Percentiles rank a stretch among this genome's conserved stretches.
These are phyloP conservation scores for Solioccasus polychromus DNA, from an alignment of 768 basidiomycete species.

Conservation along the genomic window DNA sequence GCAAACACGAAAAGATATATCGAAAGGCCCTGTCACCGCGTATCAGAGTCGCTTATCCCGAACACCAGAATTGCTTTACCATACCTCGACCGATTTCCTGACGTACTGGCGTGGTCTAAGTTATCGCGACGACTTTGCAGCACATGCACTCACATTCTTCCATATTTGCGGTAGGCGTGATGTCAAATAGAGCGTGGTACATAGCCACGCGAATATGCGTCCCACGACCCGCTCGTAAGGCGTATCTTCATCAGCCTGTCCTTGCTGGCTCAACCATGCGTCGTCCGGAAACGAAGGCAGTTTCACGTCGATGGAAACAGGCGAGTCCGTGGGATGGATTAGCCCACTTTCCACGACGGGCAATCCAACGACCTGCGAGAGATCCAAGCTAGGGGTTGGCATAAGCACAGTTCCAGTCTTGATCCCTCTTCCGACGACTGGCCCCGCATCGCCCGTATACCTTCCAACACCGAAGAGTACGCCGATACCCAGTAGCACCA, in stretches of 20 bases:
- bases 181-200: constrained; percentile 90
- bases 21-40: constrained; percentile 70
- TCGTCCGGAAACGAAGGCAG: constrained; percentile 13
- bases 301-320: constrained; percentile 13
- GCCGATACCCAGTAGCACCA: constrained; percentile 81
- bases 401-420: constrained; percentile 51
- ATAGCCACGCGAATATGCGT: constrained; percentile 91
- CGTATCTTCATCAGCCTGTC: constrained; percentile 20
- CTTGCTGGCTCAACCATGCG: constrained; percentile 3
- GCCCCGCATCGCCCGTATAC: constrained; percentile 34
- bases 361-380: not conserved
- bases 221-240: constrained; percentile 69
- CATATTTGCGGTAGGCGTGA: constrained; percentile 96
- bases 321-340: constrained; percentile 2
- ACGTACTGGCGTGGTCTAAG: constrained; percentile 52
- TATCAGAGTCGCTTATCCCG: constrained; percentile 8
- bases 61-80: not conserved
- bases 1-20: constrained; percentile 93
- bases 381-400: constrained; percentile 4
- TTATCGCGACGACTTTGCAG: not conserved
- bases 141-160: constrained; percentile 79
- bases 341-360: constrained; percentile 14
- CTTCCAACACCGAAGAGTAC: constrained; percentile 68
- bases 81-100: constrained; percentile 86
- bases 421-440: constrained; percentile 25